phyloP scores from a whole-genome alignment of 1,284 basidiomycete species.

The Rhodotorula sp. region DNA sequence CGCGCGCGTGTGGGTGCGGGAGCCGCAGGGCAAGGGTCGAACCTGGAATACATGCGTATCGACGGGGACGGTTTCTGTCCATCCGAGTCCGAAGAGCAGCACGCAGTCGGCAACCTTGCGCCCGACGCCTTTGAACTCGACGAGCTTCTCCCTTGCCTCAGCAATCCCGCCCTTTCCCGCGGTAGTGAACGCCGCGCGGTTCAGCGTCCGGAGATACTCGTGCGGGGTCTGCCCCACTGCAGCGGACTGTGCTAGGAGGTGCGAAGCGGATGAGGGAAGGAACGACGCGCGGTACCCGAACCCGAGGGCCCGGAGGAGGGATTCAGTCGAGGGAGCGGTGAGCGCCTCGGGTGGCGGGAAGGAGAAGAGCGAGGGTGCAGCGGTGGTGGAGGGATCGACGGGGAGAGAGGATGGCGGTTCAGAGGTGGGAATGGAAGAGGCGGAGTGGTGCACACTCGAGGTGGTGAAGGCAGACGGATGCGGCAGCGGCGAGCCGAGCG shows the following conservation, averaged over 20 bases:
- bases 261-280: constrained; percentile 77
- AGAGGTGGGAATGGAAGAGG: constrained; percentile 48
- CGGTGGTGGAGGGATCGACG: background rate
- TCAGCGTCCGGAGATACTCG: constrained; percentile 38
- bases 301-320: constrained; percentile 73
- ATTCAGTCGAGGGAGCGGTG: constrained; percentile 63
- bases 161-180: constrained; percentile 52
- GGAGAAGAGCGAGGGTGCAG: constrained; percentile 63
- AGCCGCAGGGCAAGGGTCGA: background rate
- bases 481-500: constrained; percentile 42
- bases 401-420: constrained; percentile 47
- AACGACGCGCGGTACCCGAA: constrained; percentile 96
- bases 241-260: constrained; percentile 61
- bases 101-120: constrained; percentile 96
- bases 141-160: constrained; percentile 70
- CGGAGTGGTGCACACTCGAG: constrained; percentile 1
- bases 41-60: constrained; percentile 78
- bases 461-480: constrained; percentile 38
- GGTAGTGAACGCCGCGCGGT: constrained; percentile 5
- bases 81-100: constrained; percentile 90
- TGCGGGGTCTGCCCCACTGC: constrained; percentile 48
- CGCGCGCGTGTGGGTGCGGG: no score
- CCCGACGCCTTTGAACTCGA: constrained; percentile 86
- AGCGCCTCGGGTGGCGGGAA: constrained; percentile 79
- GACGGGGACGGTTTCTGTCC: constrained; percentile 83